A percentile compares a stretch with the other conserved stretches of the same genome.
phyloP scores from a whole-genome alignment of 2,329 filamentous ascomycete genomes.

The Cytospora piceicola region DNA sequence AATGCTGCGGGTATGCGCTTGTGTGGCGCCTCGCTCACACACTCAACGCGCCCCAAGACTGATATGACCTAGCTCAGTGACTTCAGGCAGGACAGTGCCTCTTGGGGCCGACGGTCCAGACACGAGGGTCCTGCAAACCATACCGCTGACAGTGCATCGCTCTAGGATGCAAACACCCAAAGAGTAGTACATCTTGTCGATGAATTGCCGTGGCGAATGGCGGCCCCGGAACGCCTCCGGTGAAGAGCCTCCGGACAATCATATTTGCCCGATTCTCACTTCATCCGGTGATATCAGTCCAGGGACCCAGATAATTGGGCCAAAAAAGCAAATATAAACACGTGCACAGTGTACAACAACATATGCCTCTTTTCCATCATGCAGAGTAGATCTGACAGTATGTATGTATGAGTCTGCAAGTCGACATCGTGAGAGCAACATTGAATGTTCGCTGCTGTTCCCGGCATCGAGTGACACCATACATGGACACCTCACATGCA shows the following conservation, averaged over 20 bases:
- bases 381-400: background rate
- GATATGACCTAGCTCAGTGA: slow-evolving; percentile 1
- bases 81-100: background rate
- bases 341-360: background rate
- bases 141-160: background rate
- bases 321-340: background rate
- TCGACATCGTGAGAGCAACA: background rate
- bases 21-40: slow-evolving; percentile 5
- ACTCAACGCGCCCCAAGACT: slow-evolving; percentile 1
- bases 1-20: slow-evolving; percentile 11
- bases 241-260: background rate
- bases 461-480: background rate
- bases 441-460: background rate
- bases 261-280: background rate
- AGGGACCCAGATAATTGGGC: background rate
- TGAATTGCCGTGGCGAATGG: slow-evolving; percentile 7
- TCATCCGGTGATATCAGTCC: background rate
- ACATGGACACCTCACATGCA: background rate
- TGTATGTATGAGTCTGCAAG: background rate
- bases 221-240: background rate
- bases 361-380: background rate
- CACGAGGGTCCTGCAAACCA: slow-evolving; percentile 9
- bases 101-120: background rate
- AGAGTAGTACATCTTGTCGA: background rate
- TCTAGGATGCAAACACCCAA: background rate